Conservation (phyloP, 148 eudicot species). For the Beta vulgaris region DNA sequence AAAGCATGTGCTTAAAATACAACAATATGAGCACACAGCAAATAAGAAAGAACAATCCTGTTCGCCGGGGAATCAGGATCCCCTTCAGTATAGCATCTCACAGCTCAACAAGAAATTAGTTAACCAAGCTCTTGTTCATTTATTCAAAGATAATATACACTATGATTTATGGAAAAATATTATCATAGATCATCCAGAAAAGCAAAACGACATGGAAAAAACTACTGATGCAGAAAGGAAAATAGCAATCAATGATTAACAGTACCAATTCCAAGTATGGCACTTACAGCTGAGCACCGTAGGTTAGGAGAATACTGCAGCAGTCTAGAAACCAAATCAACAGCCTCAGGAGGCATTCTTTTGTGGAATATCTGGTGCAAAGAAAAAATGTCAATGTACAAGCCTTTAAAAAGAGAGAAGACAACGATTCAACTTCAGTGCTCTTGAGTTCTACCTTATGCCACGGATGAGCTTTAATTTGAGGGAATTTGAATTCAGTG, state of each 20-base stretch:
- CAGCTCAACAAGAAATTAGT: not conserved
- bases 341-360: constrained; percentile 94
- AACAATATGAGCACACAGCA: too few relatives aligned
- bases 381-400: constrained; percentile 9
- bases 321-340: constrained; percentile 86
- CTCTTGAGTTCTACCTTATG: constrained; percentile 60
- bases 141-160: not conserved
- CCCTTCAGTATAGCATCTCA: not conserved
- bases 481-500: constrained; percentile 94
- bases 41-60: not conserved
- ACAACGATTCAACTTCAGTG: not conserved
- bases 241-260: not conserved
- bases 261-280: not conserved
- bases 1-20: not conserved
- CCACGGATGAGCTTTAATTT: constrained; percentile 98
- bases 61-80: not conserved
- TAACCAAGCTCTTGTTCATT: not conserved
- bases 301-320: constrained; percentile 88
- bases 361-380: constrained; percentile 72
- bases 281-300: constrained; percentile 63
- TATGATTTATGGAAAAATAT: not conserved
- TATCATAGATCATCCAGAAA: not conserved
- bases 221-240: not conserved
- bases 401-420: not conserved
- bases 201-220: not conserved